phyloP scores from a whole-genome alignment of 2,329 filamentous ascomycete species.

The Dactylonectria estremocensis region DNA sequence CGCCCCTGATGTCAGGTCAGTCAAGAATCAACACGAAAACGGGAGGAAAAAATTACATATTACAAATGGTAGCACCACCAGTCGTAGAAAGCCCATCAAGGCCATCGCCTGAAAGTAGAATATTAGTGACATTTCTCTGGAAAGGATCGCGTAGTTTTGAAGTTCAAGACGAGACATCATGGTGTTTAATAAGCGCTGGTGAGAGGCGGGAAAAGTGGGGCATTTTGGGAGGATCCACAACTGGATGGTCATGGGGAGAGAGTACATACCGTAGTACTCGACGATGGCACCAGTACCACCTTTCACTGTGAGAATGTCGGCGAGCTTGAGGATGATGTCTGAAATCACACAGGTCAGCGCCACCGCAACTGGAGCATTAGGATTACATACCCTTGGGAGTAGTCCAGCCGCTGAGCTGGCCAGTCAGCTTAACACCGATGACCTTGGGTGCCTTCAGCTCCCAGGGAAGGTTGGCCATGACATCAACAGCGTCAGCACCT shows the following conservation, averaged over 20 bases:
- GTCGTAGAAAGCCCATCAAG: conserved; percentile 80
- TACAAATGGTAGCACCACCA: conserved; percentile 86
- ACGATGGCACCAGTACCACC: conserved; percentile 95
- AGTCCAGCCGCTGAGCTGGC: conserved; percentile 91
- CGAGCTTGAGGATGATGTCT: conserved; percentile 98
- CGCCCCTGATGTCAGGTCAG: conserved; percentile 53
- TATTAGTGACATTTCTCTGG: no score
- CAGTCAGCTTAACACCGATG: conserved; percentile 96
- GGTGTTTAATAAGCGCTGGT: no score
- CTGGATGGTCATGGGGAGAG: no score
- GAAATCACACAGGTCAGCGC: conserved; percentile 27
- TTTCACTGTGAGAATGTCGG: conserved; percentile 97
- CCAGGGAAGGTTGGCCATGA: conserved; percentile 98
- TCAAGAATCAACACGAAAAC: not conserved
- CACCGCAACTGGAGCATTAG: not conserved
- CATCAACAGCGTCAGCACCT: conserved; percentile 98
- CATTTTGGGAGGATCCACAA: no score
- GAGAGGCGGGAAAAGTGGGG: no score
- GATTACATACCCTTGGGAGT: conserved; percentile 83
- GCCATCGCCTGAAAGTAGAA: no score
- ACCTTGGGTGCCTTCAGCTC: conserved; percentile 98
- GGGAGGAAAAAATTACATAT: conserved; percentile 65
- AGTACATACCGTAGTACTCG: conserved; percentile 70
- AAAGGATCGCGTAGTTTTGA: no score
- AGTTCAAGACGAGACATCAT: no score